phyloP scores from a whole-genome alignment of 192 early-diverging fungal genomes.

The Coemansia aciculifera region DNA sequence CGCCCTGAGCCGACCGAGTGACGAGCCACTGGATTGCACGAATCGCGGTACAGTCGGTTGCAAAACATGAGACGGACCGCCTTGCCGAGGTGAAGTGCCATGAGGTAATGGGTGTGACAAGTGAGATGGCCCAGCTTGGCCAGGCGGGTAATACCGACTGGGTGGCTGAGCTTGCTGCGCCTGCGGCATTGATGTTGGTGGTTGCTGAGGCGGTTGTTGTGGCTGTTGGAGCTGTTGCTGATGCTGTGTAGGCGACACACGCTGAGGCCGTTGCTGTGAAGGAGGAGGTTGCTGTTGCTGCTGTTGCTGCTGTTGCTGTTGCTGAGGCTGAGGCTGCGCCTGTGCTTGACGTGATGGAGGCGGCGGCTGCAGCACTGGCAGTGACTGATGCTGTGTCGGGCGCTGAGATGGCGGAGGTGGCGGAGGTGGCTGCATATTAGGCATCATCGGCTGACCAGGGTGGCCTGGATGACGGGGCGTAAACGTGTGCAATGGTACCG shows the following conservation, averaged over 20 bases:
- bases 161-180: conserved; percentile 24
- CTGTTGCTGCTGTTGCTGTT: neutral
- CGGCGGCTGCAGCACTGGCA: neutral
- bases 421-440: conserved; percentile 16
- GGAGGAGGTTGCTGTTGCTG: conserved; percentile 1
- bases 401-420: neutral
- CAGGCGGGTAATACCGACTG: conserved; percentile 33
- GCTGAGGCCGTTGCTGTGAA: conserved; percentile 14
- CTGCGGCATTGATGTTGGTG: neutral
- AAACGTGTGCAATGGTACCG: conserved; percentile 4
- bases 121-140: conserved; percentile 9
- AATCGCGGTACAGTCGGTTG: conserved; percentile 12
- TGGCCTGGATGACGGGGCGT: neutral
- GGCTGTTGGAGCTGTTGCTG: conserved; percentile 13
- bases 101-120: conserved; percentile 4
- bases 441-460: neutral
- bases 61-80: conserved; percentile 5
- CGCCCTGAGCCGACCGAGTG: conserved; percentile 29
- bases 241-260: conserved; percentile 1
- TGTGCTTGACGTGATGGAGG: conserved; percentile 12
- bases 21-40: conserved; percentile 2
- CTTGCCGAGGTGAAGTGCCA: conserved; percentile 16
- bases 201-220: conserved; percentile 1
- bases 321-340: conserved; percentile 14
- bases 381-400: conserved; percentile 1